phyloP scores from a whole-genome alignment of 352 stramenopile species.

The Phytopythium helicoides region DNA sequence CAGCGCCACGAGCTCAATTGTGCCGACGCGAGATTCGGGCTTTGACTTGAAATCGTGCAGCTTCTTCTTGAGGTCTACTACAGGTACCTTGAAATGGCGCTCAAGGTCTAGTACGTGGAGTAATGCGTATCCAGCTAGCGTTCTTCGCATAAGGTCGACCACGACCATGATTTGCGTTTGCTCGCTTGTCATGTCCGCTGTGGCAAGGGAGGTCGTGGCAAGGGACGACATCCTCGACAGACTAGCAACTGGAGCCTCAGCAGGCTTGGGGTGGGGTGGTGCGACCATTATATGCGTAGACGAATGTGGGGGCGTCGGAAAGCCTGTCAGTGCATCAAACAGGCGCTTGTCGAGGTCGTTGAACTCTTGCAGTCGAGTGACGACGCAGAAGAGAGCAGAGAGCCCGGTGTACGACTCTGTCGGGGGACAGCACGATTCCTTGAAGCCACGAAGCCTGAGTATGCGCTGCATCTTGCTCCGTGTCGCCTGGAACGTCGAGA shows the following conservation, averaged over 20 bases:
- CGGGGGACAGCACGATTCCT: conserved; percentile 39
- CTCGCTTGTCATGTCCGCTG: conserved; percentile 5
- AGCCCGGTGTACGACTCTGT: conserved; percentile 18
- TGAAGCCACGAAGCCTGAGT: conserved; percentile 44
- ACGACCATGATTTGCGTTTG: conserved; percentile 19
- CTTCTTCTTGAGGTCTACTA: conserved; percentile 75
- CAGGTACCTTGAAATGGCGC: conserved; percentile 44
- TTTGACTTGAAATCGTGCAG: conserved; percentile 74
- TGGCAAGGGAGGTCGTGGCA: not conserved
- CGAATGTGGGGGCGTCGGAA: conserved; percentile 8
- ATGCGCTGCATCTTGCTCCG: conserved; percentile 65
- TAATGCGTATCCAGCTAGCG: conserved; percentile 67
- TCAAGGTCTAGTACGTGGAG: conserved; percentile 59
- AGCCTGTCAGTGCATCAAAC: conserved; percentile 50
- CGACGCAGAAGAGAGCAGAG: conserved; percentile 61
- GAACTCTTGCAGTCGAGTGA: conserved; percentile 61
- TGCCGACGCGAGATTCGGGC: conserved; percentile 51
- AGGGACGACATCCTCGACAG: not conserved
- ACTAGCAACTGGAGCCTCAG: too few relatives aligned
- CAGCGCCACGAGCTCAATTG: conserved; percentile 67
- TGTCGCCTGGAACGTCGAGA: conserved; percentile 52
- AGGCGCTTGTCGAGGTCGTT: conserved; percentile 75
- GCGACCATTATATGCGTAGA: not conserved
- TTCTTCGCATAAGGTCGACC: conserved; percentile 57
- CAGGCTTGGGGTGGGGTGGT: not conserved